Percentiles rank a stretch among this genome's conserved stretches.
These are phyloP conservation scores for Apophysomyces trapeziformis DNA, from an alignment of 371 early-diverging fungal genomes.

Conservation along the genomic window DNA sequence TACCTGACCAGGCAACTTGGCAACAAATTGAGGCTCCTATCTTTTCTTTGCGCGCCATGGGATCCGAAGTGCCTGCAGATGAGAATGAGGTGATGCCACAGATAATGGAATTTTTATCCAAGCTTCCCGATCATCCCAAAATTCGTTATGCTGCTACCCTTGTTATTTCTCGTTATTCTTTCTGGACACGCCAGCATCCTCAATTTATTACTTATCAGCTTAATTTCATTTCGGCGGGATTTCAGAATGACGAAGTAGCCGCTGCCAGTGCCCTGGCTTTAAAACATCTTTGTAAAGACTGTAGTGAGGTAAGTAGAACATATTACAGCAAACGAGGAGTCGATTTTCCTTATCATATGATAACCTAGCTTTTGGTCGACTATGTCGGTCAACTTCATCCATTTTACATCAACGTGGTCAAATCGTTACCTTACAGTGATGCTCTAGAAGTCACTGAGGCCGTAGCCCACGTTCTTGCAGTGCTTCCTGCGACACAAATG, in stretches of 20 bases:
- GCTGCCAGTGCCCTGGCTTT: conserved; percentile 90
- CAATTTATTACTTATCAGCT: conserved; percentile 90
- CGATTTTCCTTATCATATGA: conserved; percentile 23
- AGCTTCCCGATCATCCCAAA: conserved; percentile 87
- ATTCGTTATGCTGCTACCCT: conserved; percentile 93
- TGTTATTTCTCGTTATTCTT: conserved; percentile 94
- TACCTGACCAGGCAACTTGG: conserved; percentile 66
- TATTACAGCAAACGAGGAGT: too few species aligned
- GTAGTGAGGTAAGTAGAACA: conserved; percentile 69
- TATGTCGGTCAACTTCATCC: conserved; percentile 77
- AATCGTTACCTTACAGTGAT: conserved; percentile 72
- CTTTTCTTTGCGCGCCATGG: conserved; percentile 93
- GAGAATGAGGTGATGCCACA: conserved; percentile 82
- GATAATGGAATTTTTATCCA: conserved; percentile 87
- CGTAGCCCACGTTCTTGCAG: conserved; percentile 84
- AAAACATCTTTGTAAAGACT: conserved; percentile 88
- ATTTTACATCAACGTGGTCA: conserved; percentile 73
- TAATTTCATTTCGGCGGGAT: conserved; percentile 84
- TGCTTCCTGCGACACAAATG: conserved; percentile 67
- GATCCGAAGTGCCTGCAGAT: conserved; percentile 71
- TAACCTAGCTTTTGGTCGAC: conserved; percentile 68
- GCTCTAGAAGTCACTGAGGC: conserved; percentile 86
- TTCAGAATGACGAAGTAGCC: conserved; percentile 82
- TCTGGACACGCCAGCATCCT: conserved; percentile 91
- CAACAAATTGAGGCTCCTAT: conserved; percentile 94